Evolutionary conservation across 176 grass and related monocot species (phyloP), one percentile per base, ranked within the genome.

Genomic region (Ensete glaucum): DNA sequence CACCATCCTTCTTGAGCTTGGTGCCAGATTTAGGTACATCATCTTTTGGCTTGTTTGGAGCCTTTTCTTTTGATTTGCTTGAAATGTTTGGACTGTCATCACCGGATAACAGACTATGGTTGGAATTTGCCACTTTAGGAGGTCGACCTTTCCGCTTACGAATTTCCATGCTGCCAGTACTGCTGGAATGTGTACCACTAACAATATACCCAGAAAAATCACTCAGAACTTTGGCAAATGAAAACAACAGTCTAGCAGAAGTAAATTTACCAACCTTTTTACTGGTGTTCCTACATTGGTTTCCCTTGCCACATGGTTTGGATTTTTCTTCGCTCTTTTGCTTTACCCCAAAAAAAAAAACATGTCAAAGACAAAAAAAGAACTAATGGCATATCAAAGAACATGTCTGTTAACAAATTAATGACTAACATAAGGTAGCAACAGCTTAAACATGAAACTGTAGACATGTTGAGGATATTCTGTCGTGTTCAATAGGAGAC

Each of bases 61-160:
- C n/a, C 77, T 86, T 84, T 51, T 20, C 81, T 76, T 75, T 72
- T 11, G 72, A 14, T 81, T 29, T 86, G 53, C 24, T 67, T 67
- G 75, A 77, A 51, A 24, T 76, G 71, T 50, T 64, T 59, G 79
- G 59, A n/a, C 67, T 82, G 22, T 71, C 77, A 71, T 80, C 63
- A 69, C 81, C 75, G 22, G 23, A 27, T 0, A 85, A 68, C 79
- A 69, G 82, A 1, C 72, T 54, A 53, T 79, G 78, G 68, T 72
- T 84, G 19, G 90, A 52, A 51, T 19, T 62, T 68, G 54, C 67
- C 64, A 21, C 66, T 81, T 88, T 92, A 50, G 83, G 81, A 7
- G 67, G 67, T 76, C 81, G 74, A 56, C 89, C 89, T 73, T 79
- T 88, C 29, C 80, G 79, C 81, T 83, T 88, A 8, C 78, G 69